These are phyloP conservation scores for Garcia nutans DNA, from an alignment of 345 rosid species.

Conservation along the genomic window DNA sequence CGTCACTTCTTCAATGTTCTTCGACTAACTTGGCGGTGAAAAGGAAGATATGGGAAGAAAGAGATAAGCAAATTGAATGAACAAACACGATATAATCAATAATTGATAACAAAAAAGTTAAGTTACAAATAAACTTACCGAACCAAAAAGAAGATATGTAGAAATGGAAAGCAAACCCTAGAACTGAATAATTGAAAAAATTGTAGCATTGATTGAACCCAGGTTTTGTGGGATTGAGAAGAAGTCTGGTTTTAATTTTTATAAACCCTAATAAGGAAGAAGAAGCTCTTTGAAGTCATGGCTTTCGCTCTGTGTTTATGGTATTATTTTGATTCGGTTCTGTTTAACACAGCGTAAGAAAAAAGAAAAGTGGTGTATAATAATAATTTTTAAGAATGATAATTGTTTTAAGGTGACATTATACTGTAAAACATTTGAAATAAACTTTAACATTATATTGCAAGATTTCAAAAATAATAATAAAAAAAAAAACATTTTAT, in stretches of 20 bases:
- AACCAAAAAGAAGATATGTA: no score
- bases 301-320: background rate
- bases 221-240: background rate
- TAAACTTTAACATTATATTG: no score
- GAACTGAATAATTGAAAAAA: background rate
- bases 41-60: background rate
- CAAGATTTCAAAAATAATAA: no score
- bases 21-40: background rate
- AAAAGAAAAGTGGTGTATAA: background rate
- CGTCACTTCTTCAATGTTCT: background rate
- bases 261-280: background rate
- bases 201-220: background rate
- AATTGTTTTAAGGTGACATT: no score
- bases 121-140: background rate
- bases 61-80: background rate
- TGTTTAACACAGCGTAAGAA: slow-evolving; percentile 1
- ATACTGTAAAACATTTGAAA: no score
- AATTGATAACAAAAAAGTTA: background rate
- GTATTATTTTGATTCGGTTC: background rate
- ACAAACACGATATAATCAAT: background rate
- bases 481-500: no score
- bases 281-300: background rate
- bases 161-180: background rate
- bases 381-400: background rate
- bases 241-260: background rate